Percentiles rank a stretch among this genome's conserved stretches.
These are phyloP conservation scores for Prunus campanulata DNA, from an alignment of 306 rosid genomes.

Conservation along the genomic window DNA sequence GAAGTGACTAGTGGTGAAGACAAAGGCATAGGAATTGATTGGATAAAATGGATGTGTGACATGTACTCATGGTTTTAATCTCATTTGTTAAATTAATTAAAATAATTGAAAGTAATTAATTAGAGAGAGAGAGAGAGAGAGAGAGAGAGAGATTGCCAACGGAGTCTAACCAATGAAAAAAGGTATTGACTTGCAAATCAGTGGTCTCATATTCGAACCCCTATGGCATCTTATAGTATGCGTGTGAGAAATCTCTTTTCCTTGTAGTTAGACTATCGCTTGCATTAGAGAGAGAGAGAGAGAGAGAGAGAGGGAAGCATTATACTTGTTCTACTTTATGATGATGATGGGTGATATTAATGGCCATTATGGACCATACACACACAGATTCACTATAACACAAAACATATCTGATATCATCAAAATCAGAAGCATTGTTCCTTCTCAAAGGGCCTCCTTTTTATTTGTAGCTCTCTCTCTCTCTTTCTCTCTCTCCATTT, in stretches of 20 bases:
- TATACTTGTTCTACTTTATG: conserved; percentile 27
- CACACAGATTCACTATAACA: conserved; percentile 17
- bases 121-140: no score
- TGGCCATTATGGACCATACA: conserved; percentile 31
- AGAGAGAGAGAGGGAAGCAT: conserved; percentile 5
- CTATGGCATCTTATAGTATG: no score
- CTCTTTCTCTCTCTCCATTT: not conserved
- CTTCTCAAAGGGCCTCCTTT: conserved; percentile 30
- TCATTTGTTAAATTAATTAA: no score
- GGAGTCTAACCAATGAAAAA: no score
- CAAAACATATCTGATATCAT: conserved; percentile 22
- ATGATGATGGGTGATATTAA: not conserved
- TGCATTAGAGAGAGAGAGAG: not conserved
- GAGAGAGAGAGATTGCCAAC: no score
- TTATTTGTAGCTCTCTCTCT: conserved; percentile 10
- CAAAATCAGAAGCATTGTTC: conserved; percentile 42
- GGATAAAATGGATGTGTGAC: conserved; percentile 20
- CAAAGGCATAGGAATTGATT: conserved; percentile 16
- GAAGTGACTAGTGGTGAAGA: conserved; percentile 29
- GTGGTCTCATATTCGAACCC: no score
- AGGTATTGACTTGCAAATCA: no score
- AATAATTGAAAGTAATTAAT: no score
- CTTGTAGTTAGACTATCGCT: not conserved
- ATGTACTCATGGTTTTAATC: not conserved
- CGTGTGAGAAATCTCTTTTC: fast-evolving